Base-by-base conservation (phyloP, 768 basidiomycete species). In the Dendrothele bispora region DNA sequence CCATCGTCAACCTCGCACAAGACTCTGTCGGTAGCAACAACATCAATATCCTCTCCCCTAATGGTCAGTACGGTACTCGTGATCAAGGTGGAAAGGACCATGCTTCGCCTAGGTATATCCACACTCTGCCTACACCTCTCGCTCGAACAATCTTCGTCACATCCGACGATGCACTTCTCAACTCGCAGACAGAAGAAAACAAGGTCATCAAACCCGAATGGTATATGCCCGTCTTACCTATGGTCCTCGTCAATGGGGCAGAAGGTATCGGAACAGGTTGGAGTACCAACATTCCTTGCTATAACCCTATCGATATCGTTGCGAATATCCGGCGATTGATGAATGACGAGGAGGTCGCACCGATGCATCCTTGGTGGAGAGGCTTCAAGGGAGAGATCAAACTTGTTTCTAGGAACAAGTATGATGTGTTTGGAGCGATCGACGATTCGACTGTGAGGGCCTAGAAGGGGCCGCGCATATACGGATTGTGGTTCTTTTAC, bases 311-410 rank as follows among this genome's bases (percentile, higher is more conserved):
- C 12, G 95, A 98, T 46, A 88, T 99, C 46, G 88, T 98, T 12
- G 77, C 74, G 18, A 98, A 98, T 63, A 68, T 99, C 27, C 84
- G 89, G 12, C 77, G 89, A 5, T 69, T 94, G 54, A 95, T 98
- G 90, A 75, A 77, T 2, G 87, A 80, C 34, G 88, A 97, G 68
- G 90, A 91, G 53, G 61, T 86, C 54, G 81, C 84, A 12, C 78
- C 84, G 1, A 98, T 99, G 91, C 72, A 79, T 10, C 97, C 97
- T 2, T 99, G 97, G 97, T 98, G 91, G 89, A 84, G 93, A 43
- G 95, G 95, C 24, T 98, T 95, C 70, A 83, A 85, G 60, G 95
- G 95, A 32, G 77, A 85, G 29, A 88, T 98, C 68, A 91, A 83
- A 69, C 79, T 80, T 52, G 76, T 80, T 27, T 79, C 78, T 27